Evolutionary conservation across 2,329 filamentous ascomycete species (phyloP).

Genomic region (Colletotrichum sp.): DNA sequence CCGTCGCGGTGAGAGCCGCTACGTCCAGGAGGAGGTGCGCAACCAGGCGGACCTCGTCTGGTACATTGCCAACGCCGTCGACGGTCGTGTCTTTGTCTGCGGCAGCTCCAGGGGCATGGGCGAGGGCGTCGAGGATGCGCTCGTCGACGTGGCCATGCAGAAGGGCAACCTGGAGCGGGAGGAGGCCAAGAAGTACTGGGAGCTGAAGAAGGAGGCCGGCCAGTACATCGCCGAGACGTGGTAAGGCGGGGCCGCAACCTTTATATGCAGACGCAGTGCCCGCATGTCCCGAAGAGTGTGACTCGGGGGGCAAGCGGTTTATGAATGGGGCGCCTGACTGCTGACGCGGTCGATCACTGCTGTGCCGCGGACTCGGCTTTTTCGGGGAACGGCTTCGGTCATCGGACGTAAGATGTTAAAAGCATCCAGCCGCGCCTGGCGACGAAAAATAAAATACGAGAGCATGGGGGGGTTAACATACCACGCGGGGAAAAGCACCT

Average conservation of each 20-base stretch:
- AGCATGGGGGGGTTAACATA: not conserved
- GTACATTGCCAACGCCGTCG: constrained; percentile 96
- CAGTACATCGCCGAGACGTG: constrained; percentile 92
- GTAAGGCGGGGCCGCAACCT: constrained; percentile 38
- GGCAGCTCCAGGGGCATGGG: constrained; percentile 97
- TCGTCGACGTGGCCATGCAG: constrained; percentile 89
- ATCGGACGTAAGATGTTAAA: constrained; percentile 8
- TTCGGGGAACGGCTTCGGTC: not conserved
- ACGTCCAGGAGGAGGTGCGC: constrained; percentile 94
- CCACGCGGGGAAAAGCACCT: not conserved
- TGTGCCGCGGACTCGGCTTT: constrained; percentile 9
- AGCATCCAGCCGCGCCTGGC: not conserved
- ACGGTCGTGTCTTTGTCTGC: constrained; percentile 95
- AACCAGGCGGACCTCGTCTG: constrained; percentile 96
- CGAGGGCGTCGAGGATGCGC: constrained; percentile 87
- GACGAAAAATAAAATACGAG: not conserved
- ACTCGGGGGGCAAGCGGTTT: not conserved
- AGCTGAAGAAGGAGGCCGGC: constrained; percentile 86
- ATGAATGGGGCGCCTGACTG: not conserved
- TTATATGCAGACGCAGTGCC: not conserved
- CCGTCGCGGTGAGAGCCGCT: constrained; percentile 78
- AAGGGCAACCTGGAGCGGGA: constrained; percentile 86
- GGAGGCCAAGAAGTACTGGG: constrained; percentile 88
- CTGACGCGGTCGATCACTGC: constrained; percentile 4
- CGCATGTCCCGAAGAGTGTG: not conserved